Conservation (phyloP, 306 rosid genomes). For the Purshia tridentata region DNA sequence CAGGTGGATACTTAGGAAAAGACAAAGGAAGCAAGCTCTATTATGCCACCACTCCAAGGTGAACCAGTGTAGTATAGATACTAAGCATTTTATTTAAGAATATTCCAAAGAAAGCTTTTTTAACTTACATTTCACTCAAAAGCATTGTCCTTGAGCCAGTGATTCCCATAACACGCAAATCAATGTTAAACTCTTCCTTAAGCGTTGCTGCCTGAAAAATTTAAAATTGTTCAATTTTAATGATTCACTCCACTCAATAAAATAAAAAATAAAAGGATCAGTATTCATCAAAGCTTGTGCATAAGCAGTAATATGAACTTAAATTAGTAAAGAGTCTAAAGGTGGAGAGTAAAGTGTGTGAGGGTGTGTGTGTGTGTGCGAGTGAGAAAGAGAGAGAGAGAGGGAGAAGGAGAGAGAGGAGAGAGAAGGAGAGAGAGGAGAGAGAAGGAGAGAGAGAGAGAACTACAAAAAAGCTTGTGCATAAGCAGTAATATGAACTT, state of each 20-base stretch:
- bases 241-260: neutral
- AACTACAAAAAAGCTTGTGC: neutral
- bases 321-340: neutral
- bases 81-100: slow-evolving; percentile 3
- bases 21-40: neutral
- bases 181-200: slow-evolving; percentile 95
- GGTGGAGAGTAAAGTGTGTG: neutral
- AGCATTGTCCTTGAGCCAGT: slow-evolving; percentile 77
- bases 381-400: neutral
- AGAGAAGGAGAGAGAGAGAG: neutral
- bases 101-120: slow-evolving; percentile 18
- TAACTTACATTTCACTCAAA: slow-evolving; percentile 79
- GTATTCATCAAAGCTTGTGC: neutral
- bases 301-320: neutral
- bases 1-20: neutral
- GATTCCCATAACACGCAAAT: slow-evolving; percentile 93
- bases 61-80: neutral
- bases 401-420: neutral
- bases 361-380: neutral
- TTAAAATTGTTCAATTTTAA: neutral
- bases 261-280: neutral
- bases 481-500: neutral
- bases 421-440: neutral
- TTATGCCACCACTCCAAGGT: neutral
- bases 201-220: slow-evolving; percentile 67